Percentiles rank a stretch among this genome's conserved stretches.
phyloP scores from a whole-genome alignment of 306 rosid genomes.

The Leucaena leucocephala region DNA sequence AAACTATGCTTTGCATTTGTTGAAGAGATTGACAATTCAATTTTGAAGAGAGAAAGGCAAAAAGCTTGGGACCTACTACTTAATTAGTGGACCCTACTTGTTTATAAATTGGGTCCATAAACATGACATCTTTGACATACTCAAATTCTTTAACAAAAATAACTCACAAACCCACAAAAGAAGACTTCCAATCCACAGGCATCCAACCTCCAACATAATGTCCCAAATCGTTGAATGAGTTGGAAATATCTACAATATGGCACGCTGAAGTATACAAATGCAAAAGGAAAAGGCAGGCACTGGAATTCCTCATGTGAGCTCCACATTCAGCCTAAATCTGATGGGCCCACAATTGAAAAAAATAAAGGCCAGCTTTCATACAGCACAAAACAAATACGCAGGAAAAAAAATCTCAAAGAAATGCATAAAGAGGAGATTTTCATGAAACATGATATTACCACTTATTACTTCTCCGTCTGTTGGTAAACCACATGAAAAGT shows the following conservation, averaged over 20 bases:
- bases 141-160: no score
- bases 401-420: not conserved
- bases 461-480: slow-evolving; percentile 90
- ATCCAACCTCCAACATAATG: slow-evolving; percentile 10
- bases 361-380: slow-evolving; percentile 16
- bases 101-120: no score
- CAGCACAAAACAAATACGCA: not conserved
- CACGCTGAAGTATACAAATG: not conserved
- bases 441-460: slow-evolving; percentile 52
- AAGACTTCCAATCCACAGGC: slow-evolving; percentile 1
- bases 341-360: not conserved
- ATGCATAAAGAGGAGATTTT: not conserved
- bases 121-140: no score
- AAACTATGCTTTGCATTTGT: not conserved
- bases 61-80: no score
- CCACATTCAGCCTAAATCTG: slow-evolving; percentile 17
- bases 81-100: no score
- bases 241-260: not conserved
- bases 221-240: not conserved
- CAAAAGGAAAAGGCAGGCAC: not conserved
- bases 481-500: slow-evolving; percentile 89
- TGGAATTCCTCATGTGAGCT: slow-evolving; percentile 4
- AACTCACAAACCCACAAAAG: not conserved
- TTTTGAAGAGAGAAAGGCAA: not conserved
- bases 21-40: not conserved